phyloP scores from a whole-genome alignment of 148 eudicot species.

The Cornus kousa region DNA sequence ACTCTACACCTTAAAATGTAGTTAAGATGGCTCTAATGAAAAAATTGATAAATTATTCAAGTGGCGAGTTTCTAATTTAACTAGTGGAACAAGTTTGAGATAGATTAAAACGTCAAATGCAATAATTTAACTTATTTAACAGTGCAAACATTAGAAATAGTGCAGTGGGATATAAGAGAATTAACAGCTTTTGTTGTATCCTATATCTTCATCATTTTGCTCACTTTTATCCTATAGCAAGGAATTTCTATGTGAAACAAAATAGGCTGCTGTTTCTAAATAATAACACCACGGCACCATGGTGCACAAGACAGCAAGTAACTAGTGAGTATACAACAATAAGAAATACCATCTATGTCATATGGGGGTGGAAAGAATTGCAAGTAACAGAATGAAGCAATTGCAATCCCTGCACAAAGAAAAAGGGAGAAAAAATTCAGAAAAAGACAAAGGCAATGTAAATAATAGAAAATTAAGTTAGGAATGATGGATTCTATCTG shows the following conservation, averaged over 20 bases:
- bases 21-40: no score
- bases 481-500: not conserved
- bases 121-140: no score
- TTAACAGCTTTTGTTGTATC: not conserved
- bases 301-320: constrained; percentile 1
- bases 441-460: not conserved
- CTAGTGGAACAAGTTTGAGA: no score
- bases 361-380: constrained; percentile 97
- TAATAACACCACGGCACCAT: not conserved
- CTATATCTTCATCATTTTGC: not conserved
- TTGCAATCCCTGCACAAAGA: constrained; percentile 50
- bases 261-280: not conserved
- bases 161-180: not conserved
- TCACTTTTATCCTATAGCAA: not conserved
- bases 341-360: constrained; percentile 60
- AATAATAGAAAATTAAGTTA: not conserved
- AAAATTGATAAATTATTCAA: no score
- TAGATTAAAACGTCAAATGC: no score
- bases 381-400: constrained; percentile 87
- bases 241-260: not conserved
- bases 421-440: not conserved
- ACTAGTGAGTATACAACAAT: not conserved
- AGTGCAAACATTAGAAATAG: not conserved
- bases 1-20: no score
- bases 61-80: no score